Evolutionary conservation across 2,329 filamentous ascomycete species (phyloP).

Genomic region (Ceratocystiopsis brevicomis): DNA sequence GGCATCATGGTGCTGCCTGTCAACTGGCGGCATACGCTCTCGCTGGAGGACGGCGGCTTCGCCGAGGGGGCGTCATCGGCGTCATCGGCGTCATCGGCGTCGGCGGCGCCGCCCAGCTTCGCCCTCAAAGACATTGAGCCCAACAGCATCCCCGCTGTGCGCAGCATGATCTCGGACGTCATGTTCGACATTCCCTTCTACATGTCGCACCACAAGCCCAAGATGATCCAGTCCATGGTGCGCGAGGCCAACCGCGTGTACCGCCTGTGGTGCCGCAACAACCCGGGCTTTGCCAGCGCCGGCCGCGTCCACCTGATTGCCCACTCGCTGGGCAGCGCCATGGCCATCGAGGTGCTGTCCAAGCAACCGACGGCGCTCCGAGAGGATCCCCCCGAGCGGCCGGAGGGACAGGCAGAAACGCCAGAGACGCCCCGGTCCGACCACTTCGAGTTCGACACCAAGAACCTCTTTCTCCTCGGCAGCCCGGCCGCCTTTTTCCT

Average conservation of each 20-base stretch:
- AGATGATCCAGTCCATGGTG: slow-evolving; percentile 81
- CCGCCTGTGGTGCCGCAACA: slow-evolving; percentile 83
- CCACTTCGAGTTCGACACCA: slow-evolving; percentile 75
- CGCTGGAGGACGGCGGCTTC: slow-evolving; percentile 58
- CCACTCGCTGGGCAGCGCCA: slow-evolving; percentile 84
- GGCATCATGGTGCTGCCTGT: slow-evolving; percentile 86
- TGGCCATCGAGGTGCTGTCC: slow-evolving; percentile 82
- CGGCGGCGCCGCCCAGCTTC: slow-evolving; percentile 39
- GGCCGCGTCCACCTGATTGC: slow-evolving; percentile 84
- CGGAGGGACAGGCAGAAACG: slow-evolving; percentile 7
- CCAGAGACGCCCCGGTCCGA: slow-evolving; percentile 27
- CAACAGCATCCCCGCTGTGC: slow-evolving; percentile 74
- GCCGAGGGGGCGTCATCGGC: too few relatives aligned
- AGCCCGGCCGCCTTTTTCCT: slow-evolving; percentile 89
- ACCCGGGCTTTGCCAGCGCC: slow-evolving; percentile 61
- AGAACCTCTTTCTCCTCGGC: slow-evolving; percentile 72
- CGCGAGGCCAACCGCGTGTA: slow-evolving; percentile 92
- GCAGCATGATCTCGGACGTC: slow-evolving; percentile 85
- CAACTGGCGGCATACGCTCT: slow-evolving; percentile 82
- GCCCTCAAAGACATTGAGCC: slow-evolving; percentile 78
- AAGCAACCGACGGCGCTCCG: slow-evolving; percentile 63
- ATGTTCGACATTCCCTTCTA: slow-evolving; percentile 99
- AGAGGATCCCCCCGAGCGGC: slow-evolving; percentile 24
- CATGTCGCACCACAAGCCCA: slow-evolving; percentile 85
- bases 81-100: slow-evolving; percentile 33